A percentile compares a stretch with the other conserved stretches of the same genome.
Conservation (phyloP, 345 rosid species). For the Ceriops zippeliana region DNA sequence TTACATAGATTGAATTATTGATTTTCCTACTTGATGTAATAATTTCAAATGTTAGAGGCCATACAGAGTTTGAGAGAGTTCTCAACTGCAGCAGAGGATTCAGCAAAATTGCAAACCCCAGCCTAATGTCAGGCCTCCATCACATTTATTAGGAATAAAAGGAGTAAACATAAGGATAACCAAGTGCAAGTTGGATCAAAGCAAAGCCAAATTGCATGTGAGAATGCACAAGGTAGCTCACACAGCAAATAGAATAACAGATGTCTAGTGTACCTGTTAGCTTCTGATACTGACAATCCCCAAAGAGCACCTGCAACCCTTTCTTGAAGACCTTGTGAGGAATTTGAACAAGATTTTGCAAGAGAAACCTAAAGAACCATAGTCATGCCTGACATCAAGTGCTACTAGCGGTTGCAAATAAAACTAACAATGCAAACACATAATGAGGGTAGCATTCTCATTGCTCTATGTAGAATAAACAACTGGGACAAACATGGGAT, state of each 20-base stretch:
- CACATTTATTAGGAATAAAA: background rate
- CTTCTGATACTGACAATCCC: conserved; percentile 45
- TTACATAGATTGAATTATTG: background rate
- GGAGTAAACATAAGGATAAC: background rate
- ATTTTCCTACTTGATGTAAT: no score
- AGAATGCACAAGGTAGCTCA: background rate
- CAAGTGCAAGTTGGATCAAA: background rate
- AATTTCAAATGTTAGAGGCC: background rate
- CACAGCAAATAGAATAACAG: background rate
- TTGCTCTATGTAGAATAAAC: background rate
- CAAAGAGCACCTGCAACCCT: conserved; percentile 44
- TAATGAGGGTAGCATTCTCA: background rate
- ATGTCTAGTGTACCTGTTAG: conserved; percentile 18
- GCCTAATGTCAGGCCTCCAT: background rate
- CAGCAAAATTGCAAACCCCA: background rate
- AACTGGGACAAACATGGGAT: no score
- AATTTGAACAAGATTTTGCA: conserved; percentile 30
- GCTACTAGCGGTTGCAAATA: background rate
- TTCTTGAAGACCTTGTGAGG: conserved; percentile 40
- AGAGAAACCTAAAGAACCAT: conserved; percentile 30
- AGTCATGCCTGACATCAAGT: no score
- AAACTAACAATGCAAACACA: background rate
- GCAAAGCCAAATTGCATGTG: background rate
- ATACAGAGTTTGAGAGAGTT: background rate
- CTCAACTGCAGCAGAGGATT: background rate